Percentiles rank a stretch among this genome's conserved stretches.
Conservation (phyloP, 2,329 filamentous ascomycete genomes). For the Monascus ruber region DNA sequence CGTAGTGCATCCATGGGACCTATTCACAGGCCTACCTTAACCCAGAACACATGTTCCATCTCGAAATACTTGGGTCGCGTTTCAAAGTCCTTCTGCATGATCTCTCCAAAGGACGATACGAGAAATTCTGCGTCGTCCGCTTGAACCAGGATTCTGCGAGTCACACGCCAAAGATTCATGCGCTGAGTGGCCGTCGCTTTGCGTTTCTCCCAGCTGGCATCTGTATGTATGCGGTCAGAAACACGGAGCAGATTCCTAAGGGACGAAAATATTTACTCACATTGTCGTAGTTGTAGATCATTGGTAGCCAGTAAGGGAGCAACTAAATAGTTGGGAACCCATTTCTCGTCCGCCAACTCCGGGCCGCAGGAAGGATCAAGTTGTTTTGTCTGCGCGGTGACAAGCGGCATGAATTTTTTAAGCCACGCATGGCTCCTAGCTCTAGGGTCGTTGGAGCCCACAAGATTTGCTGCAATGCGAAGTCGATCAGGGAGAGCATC, state of each 20-base stretch:
- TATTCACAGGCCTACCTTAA: slow-evolving; percentile 27
- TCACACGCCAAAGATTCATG: slow-evolving; percentile 37
- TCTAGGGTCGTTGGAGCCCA: slow-evolving; percentile 31
- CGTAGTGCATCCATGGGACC: too few species aligned
- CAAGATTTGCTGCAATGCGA: slow-evolving; percentile 33
- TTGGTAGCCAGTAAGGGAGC: slow-evolving; percentile 39
- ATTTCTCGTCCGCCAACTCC: slow-evolving; percentile 32
- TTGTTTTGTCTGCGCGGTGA: slow-evolving; percentile 32
- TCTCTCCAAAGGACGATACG: slow-evolving; percentile 26
- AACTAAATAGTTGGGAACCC: slow-evolving; percentile 39
- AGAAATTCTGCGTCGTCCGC: slow-evolving; percentile 27
- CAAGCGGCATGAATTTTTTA: slow-evolving; percentile 35
- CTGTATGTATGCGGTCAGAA: slow-evolving; percentile 11
- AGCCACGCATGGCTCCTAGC: slow-evolving; percentile 34
- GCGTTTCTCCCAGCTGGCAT: slow-evolving; percentile 36
- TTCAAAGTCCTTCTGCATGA: slow-evolving; percentile 31
- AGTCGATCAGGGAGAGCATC: slow-evolving; percentile 36
- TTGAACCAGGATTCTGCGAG: slow-evolving; percentile 34
- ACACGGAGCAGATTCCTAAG: not conserved
- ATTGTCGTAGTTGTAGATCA: slow-evolving; percentile 38
- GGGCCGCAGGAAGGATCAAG: slow-evolving; percentile 28
- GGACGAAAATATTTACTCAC: slow-evolving; percentile 11
- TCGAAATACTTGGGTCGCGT: slow-evolving; percentile 37
- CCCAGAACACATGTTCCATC: slow-evolving; percentile 42
- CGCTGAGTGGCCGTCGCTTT: slow-evolving; percentile 32